Percentiles rank a stretch among this genome's conserved stretches.
These are phyloP conservation scores for Ricinus communis DNA, from an alignment of 345 rosid species.

Conservation along the genomic window DNA sequence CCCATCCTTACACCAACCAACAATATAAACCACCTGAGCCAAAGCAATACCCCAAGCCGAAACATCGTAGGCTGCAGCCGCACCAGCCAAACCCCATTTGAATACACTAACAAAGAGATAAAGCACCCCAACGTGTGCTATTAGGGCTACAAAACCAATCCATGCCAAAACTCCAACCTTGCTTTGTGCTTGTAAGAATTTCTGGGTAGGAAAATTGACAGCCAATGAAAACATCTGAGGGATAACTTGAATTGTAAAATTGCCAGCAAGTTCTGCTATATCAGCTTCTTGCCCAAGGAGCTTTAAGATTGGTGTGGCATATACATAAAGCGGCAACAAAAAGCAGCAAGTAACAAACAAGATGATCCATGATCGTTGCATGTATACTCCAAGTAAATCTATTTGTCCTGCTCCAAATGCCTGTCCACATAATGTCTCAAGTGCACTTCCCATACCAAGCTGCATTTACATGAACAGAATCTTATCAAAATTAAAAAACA, in stretches of 20 bases:
- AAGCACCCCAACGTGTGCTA: slow-evolving; percentile 47
- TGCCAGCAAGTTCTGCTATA: slow-evolving; percentile 75
- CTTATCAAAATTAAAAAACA: background rate
- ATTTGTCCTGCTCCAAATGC: slow-evolving; percentile 93
- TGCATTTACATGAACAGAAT: slow-evolving; percentile 33
- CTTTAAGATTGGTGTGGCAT: slow-evolving; percentile 67
- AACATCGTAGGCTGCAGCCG: slow-evolving; percentile 71
- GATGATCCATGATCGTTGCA: slow-evolving; percentile 91
- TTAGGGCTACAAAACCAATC: slow-evolving; percentile 68
- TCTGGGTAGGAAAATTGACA: slow-evolving; percentile 78
- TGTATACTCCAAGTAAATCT: slow-evolving; percentile 75
- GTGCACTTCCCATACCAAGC: slow-evolving; percentile 98
- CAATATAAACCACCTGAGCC: slow-evolving; percentile 73
- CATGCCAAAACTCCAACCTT: slow-evolving; percentile 73
- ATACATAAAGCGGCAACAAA: slow-evolving; percentile 68
- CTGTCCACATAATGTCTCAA: slow-evolving; percentile 91
- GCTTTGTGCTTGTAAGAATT: slow-evolving; percentile 90
- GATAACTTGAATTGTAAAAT: slow-evolving; percentile 61
- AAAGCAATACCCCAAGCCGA: slow-evolving; percentile 72
- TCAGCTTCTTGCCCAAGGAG: slow-evolving; percentile 67
- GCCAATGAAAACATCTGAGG: slow-evolving; percentile 95
- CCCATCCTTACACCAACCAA: slow-evolving; percentile 83
- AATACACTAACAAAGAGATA: slow-evolving; percentile 58
- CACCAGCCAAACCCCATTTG: slow-evolving; percentile 77
- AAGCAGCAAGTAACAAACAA: slow-evolving; percentile 58